These are phyloP conservation scores for Nigrospora oryzae DNA, from an alignment of 2,329 filamentous ascomycete species.

Conservation along the genomic window DNA sequence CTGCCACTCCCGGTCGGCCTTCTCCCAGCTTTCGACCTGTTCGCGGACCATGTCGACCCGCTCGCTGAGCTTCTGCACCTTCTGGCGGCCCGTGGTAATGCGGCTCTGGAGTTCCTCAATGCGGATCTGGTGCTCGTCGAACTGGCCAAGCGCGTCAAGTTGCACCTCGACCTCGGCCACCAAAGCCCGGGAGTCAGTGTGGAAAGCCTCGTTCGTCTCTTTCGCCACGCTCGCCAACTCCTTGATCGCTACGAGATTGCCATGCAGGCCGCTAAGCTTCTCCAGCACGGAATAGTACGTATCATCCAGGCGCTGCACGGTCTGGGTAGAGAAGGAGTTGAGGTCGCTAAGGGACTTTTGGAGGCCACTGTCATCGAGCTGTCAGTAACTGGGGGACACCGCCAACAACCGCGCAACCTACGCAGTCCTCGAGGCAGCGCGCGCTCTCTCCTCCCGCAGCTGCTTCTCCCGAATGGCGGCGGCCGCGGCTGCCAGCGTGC, in stretches of 20 bases:
- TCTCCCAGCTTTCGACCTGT: constrained; percentile 60
- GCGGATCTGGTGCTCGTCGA: constrained; percentile 55
- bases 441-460: constrained; percentile 31
- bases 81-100: constrained; percentile 50
- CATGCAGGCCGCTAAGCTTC: constrained; percentile 55
- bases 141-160: constrained; percentile 51
- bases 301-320: constrained; percentile 60
- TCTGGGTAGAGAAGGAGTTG: constrained; percentile 49
- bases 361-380: constrained; percentile 31
- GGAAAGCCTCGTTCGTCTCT: constrained; percentile 50
- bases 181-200: constrained; percentile 48
- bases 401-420: constrained; percentile 17
- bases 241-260: constrained; percentile 55
- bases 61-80: constrained; percentile 49
- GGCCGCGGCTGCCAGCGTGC: constrained; percentile 7
- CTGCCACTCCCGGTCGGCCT: constrained; percentile 58
- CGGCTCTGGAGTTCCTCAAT: constrained; percentile 55
- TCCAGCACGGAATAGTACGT: constrained; percentile 68
- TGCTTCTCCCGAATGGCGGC: constrained; percentile 26
- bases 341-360: constrained; percentile 45
- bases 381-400: not conserved
- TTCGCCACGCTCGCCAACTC: constrained; percentile 57
- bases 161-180: constrained; percentile 52
- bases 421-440: constrained; percentile 28
- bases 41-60: constrained; percentile 56